Evolutionary conservation across 176 grass and related monocot genomes (phyloP), one percentile per base, ranked within the genome.

Genomic region (Carex parvula): DNA sequence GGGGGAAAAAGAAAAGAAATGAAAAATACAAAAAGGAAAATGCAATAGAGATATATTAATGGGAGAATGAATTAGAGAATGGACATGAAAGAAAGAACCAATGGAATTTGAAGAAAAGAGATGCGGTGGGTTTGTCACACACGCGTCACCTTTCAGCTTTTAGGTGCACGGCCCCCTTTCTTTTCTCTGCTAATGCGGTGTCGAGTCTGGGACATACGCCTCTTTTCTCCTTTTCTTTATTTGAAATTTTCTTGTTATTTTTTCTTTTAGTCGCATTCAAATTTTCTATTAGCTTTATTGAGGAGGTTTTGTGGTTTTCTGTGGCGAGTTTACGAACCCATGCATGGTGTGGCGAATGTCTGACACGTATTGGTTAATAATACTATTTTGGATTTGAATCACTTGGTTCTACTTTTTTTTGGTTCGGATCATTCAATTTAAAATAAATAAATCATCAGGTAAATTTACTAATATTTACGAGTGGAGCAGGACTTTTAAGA

Each of bases 161-260:
- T 48, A 48, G 42, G 62, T 67, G 81, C 64, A 53, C 60, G 39
- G 3, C 64, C 62, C 55, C 64, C 42, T 62, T 63, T 67, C 26
- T 66, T 48, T 83, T 68, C 39, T 81, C 10, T 68, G 20, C 6
- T 83, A 69, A 68, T 83, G 60, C 81, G 81, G 42, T 83, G 81
- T 83, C 81, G 81, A 83, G 81, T 83, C 62, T 83, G 21, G 42
- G 61, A 69, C 81, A 83, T 32, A 83, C 44, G 60, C 62, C 60
- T 44, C 54, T 32, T 29, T 32, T 29, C 75, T 60, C 6, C 33
- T 32, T 65, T 53, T 48, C 8, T 20, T 81, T 81, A 75, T 83
- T 81, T 64, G 59, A 15, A 42, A 74, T 52, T 52, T 50, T 73
- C 9, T 73, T 73, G 24, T 22, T 2, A 5, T 42, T 70, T 6